Evolutionary conservation across 345 rosid species (phyloP).

Genomic region (Arabidopsis suecica): DNA sequence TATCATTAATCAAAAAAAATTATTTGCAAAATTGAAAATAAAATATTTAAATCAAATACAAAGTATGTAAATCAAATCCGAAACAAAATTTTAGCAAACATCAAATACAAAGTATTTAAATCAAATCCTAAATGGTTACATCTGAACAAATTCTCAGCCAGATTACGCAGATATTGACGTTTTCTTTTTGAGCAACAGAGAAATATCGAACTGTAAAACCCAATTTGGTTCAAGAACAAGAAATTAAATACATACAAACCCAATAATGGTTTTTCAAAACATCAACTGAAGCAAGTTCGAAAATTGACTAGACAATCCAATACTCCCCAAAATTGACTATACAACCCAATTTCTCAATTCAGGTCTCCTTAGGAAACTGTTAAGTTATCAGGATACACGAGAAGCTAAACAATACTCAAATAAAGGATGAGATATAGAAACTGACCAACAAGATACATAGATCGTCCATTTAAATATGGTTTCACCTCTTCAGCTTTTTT

Average conservation of each 20-base stretch:
- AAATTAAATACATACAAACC: not conserved
- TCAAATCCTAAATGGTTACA: conserved; percentile 1
- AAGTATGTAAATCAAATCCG: too few relatives aligned
- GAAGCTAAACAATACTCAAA: conserved; percentile 20
- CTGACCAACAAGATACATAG: conserved; percentile 92
- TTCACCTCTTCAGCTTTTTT: conserved; percentile 71
- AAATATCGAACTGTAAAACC: not conserved
- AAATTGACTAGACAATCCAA: not conserved
- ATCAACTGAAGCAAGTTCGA: conserved; percentile 12
- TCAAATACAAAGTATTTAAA: too few relatives aligned
- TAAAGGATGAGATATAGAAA: conserved; percentile 42
- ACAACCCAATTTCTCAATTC: not conserved
- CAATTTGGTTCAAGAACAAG: not conserved
- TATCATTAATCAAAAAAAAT: too few relatives aligned
- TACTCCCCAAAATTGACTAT: not conserved
- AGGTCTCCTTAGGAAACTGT: not conserved
- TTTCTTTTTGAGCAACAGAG: not conserved
- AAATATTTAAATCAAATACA: too few relatives aligned
- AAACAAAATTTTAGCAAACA: too few relatives aligned
- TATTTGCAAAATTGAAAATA: too few relatives aligned
- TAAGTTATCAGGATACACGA: not conserved
- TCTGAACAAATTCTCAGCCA: not conserved
- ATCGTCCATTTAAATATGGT: conserved; percentile 74
- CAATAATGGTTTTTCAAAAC: not conserved
- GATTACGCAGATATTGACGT: conserved; percentile 2